Percentiles rank a stretch among this genome's conserved stretches.
phyloP scores from a whole-genome alignment of 2,329 filamentous ascomycete genomes.

The Coccinonectria pachysandricola region DNA sequence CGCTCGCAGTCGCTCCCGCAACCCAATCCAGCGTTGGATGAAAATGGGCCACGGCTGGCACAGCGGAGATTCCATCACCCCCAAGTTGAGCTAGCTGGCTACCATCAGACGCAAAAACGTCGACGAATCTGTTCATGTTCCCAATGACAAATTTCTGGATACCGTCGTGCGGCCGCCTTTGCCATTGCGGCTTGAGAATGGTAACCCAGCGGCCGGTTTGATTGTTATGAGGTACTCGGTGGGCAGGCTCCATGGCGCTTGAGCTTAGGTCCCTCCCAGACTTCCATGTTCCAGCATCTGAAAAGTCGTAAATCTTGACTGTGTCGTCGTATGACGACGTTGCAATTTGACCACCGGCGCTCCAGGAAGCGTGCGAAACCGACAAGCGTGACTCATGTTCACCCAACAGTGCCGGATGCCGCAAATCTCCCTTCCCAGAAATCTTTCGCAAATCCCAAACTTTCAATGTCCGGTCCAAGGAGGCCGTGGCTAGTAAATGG shows the following conservation, averaged over 20 bases:
- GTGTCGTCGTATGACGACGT: slow-evolving; percentile 94
- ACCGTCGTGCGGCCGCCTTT: slow-evolving; percentile 63
- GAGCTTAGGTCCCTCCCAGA: slow-evolving; percentile 47
- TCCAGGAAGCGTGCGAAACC: slow-evolving; percentile 90
- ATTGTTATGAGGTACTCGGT: slow-evolving; percentile 75
- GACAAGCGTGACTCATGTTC: slow-evolving; percentile 76
- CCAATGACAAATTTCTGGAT: slow-evolving; percentile 85
- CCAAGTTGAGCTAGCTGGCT: slow-evolving; percentile 82
- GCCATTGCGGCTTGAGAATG: slow-evolving; percentile 77
- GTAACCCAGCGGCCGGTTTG: slow-evolving; percentile 94
- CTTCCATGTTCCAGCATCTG: slow-evolving; percentile 48
- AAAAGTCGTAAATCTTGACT: slow-evolving; percentile 82
- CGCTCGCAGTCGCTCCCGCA: slow-evolving; percentile 80
- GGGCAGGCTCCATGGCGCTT: slow-evolving; percentile 56
- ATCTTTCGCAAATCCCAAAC: slow-evolving; percentile 89
- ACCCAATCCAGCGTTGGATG: slow-evolving; percentile 87
- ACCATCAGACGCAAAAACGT: slow-evolving; percentile 73
- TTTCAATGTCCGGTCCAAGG: slow-evolving; percentile 77
- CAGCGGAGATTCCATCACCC: slow-evolving; percentile 84
- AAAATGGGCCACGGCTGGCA: slow-evolving; percentile 85
- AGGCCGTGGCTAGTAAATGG: slow-evolving; percentile 80
- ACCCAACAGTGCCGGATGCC: slow-evolving; percentile 60
- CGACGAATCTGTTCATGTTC: slow-evolving; percentile 97
- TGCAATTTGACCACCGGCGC: slow-evolving; percentile 71
- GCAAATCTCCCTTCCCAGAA: slow-evolving; percentile 46